Percentiles rank a stretch among this genome's conserved stretches.
These are phyloP conservation scores for Saccharomycopsis sp. DNA, from an alignment of 805 yeast species.

Conservation along the genomic window DNA sequence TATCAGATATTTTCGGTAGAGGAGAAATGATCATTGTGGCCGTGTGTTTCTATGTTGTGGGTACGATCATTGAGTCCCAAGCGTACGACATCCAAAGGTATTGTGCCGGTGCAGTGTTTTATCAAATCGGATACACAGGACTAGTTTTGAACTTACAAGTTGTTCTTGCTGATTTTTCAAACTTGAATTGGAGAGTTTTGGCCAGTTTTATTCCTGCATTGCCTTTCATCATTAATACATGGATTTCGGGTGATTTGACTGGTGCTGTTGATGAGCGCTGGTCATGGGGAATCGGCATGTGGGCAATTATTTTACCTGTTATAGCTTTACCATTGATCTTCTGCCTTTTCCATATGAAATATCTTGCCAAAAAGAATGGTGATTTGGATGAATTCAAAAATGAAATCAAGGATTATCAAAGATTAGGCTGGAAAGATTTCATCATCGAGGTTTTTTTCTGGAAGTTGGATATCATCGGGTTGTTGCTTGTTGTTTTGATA, in stretches of 20 bases:
- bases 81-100: conserved; percentile 45
- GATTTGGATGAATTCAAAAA: conserved; percentile 33
- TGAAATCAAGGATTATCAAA: conserved; percentile 22
- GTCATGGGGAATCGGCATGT: conserved; percentile 54
- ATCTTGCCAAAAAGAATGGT: conserved; percentile 36
- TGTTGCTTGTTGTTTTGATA: conserved; percentile 45
- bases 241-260: conserved; percentile 62
- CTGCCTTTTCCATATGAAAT: conserved; percentile 43
- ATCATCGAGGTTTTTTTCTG: conserved; percentile 44
- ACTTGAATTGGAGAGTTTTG: conserved; percentile 63
- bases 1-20: conserved; percentile 53
- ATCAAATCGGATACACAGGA: conserved; percentile 52
- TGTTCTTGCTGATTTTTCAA: conserved; percentile 59
- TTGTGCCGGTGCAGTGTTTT: conserved; percentile 50
- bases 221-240: conserved; percentile 71
- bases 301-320: conserved; percentile 52
- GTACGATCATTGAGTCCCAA: conserved; percentile 51
- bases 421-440: conserved; percentile 22
- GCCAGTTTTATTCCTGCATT: conserved; percentile 60
- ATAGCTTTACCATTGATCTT: conserved; percentile 41
- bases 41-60: conserved; percentile 45
- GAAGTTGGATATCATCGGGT: conserved; percentile 61
- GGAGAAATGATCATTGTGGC: conserved; percentile 40
- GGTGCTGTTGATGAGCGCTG: conserved; percentile 34
- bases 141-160: conserved; percentile 49